phyloP scores from a whole-genome alignment of 2,329 filamentous ascomycete genomes.

The Helotiales sp. region DNA sequence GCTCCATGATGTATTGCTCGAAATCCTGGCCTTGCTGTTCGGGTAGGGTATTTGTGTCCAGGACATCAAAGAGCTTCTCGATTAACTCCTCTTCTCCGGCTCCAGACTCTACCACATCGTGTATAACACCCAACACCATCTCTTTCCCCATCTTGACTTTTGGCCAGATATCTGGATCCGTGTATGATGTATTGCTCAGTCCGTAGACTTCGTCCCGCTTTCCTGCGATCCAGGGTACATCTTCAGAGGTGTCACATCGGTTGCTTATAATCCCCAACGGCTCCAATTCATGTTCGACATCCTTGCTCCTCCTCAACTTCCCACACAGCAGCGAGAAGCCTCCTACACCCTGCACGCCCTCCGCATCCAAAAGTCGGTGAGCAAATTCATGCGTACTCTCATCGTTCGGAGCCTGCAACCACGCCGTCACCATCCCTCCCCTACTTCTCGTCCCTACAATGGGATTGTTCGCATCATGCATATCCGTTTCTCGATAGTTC shows the following conservation, averaged over 20 bases:
- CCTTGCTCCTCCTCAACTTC: conserved; percentile 47
- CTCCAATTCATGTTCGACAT: conserved; percentile 36
- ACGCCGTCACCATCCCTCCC: conserved; percentile 64
- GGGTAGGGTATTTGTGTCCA: conserved; percentile 58
- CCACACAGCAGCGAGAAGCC: conserved; percentile 68
- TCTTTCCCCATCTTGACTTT: conserved; percentile 55
- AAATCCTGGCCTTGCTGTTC: conserved; percentile 41
- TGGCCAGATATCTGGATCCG: conserved; percentile 55
- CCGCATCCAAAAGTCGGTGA: conserved; percentile 49
- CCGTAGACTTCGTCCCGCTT: conserved; percentile 54
- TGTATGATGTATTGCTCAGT: conserved; percentile 62
- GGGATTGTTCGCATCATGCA: conserved; percentile 50
- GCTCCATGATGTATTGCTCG: conserved; percentile 51
- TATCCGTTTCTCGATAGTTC: conserved; percentile 61
- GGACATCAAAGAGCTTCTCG: conserved; percentile 51
- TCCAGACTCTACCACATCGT: conserved; percentile 40
- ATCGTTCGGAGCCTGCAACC: conserved; percentile 52
- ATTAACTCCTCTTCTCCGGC: conserved; percentile 49
- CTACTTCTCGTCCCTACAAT: conserved; percentile 57
- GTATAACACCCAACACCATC: conserved; percentile 39
- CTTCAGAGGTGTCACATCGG: conserved; percentile 50
- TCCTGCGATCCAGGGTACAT: conserved; percentile 59
- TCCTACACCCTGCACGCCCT: conserved; percentile 59
- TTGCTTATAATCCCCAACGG: conserved; percentile 64
- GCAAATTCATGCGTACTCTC: conserved; percentile 53